A percentile compares a stretch with the other conserved stretches of the same genome.
phyloP scores from a whole-genome alignment of 805 yeast genomes.

The Wickerhamiella azyma region DNA sequence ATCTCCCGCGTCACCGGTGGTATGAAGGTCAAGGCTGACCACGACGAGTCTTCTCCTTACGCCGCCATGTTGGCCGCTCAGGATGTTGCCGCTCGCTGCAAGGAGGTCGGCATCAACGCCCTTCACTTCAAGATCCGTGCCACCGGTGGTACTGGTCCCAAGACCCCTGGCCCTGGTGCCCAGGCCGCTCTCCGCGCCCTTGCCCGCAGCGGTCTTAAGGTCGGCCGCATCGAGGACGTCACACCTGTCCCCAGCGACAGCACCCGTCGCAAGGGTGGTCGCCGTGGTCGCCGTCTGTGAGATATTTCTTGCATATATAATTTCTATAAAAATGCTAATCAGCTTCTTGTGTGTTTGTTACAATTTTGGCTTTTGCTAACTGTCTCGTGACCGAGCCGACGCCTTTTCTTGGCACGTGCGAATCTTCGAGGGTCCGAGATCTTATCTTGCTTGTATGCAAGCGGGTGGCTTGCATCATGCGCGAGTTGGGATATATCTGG shows the following conservation, averaged over 20 bases:
- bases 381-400: too few species aligned
- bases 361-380: too few species aligned
- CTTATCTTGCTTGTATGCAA: too few species aligned
- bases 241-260: conserved; percentile 99
- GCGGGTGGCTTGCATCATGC: too few species aligned
- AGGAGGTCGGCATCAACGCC: conserved; percentile 99
- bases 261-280: conserved; percentile 99
- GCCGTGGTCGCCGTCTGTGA: conserved; percentile 99
- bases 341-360: background rate
- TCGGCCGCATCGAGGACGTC: conserved; percentile 99
- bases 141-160: conserved; percentile 99
- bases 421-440: too few species aligned
- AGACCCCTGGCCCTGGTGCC: conserved; percentile 99
- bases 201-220: conserved; percentile 99
- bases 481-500: too few species aligned
- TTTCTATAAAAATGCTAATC: conserved; percentile 3
- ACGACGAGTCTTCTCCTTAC: conserved; percentile 99
- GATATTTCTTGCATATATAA: conserved; percentile 11
- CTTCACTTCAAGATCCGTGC: conserved; percentile 99
- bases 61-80: conserved; percentile 99
- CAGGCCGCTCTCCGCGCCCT: conserved; percentile 98
- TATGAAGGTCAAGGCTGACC: conserved; percentile 99
- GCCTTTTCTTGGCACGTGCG: too few species aligned
- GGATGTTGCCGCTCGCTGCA: conserved; percentile 97
- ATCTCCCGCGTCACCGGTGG: conserved; percentile 99